A percentile compares a stretch with the other conserved stretches of the same genome.
Evolutionary conservation across 2,329 filamentous ascomycete species (phyloP).

Genomic region (Aspergillus sp.): DNA sequence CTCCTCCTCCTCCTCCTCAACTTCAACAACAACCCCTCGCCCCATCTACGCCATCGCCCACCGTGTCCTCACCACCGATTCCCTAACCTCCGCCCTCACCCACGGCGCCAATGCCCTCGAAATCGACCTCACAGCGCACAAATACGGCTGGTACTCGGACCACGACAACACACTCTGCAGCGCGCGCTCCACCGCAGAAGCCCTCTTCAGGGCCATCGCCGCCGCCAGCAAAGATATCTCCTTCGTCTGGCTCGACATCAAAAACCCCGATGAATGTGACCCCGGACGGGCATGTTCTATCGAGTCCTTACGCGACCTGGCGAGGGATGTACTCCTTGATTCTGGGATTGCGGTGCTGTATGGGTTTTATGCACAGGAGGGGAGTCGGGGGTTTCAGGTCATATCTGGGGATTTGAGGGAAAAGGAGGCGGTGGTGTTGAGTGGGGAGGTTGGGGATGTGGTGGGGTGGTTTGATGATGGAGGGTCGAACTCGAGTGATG

Average conservation of each 20-base stretch:
- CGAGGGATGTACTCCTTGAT: constrained; percentile 12
- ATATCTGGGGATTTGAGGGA: constrained; percentile 4
- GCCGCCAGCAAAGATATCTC: background rate
- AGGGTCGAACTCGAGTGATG: background rate
- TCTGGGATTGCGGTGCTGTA: constrained; percentile 17
- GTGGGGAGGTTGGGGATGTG: background rate
- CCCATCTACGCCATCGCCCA: constrained; percentile 44
- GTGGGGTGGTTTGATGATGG: background rate
- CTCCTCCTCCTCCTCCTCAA: background rate
- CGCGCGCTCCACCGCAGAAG: constrained; percentile 2
- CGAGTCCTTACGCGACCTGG: constrained; percentile 14
- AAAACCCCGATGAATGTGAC: constrained; percentile 17
- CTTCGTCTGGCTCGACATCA: constrained; percentile 25
- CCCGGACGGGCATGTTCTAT: constrained; percentile 11
- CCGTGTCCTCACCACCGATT: constrained; percentile 10
- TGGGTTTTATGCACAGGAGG: constrained; percentile 13
- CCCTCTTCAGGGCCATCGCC: constrained; percentile 16
- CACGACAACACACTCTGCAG: constrained; percentile 12
- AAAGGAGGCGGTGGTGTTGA: constrained; percentile 4
- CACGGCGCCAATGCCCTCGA: constrained; percentile 23
- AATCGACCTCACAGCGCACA: constrained; percentile 17
- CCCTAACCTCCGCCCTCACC: constrained; percentile 11
- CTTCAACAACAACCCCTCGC: constrained; percentile 31
- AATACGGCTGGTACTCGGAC: constrained; percentile 19
- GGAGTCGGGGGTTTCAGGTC: constrained; percentile 5